Percentiles rank a stretch among this genome's conserved stretches.
phyloP scores from a whole-genome alignment of 2,329 filamentous ascomycete species.

The Raffaelea albimanens region DNA sequence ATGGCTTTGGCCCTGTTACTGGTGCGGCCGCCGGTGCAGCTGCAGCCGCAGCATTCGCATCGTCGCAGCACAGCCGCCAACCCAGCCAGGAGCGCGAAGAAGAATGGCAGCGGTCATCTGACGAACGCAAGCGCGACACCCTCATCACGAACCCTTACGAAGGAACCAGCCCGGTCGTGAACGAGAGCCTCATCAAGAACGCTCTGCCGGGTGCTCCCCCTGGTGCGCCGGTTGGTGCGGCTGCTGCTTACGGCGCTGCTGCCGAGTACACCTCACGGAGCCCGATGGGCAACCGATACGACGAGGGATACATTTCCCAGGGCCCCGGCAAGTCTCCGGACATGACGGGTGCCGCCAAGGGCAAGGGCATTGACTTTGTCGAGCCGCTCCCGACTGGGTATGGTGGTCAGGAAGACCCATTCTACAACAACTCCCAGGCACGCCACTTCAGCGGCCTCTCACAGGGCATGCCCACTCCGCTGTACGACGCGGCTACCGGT shows the following conservation, averaged over 20 bases:
- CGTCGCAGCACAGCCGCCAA: constrained; percentile 42
- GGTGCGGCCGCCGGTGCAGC: constrained; percentile 38
- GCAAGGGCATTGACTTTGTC: constrained; percentile 46
- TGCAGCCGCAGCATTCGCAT: constrained; percentile 37
- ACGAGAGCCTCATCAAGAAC: constrained; percentile 33
- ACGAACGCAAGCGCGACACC: constrained; percentile 56
- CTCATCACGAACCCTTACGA: constrained; percentile 60
- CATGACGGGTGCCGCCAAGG: constrained; percentile 34
- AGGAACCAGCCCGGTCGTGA: constrained; percentile 50
- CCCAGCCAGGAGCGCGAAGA: constrained; percentile 52
- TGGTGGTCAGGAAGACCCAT: constrained; percentile 50
- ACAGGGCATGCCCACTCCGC: constrained; percentile 78
- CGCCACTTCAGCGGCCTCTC: constrained; percentile 82
- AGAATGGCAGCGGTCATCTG: constrained; percentile 53
- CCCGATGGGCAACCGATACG: constrained; percentile 51
- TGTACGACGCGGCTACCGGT: constrained; percentile 85
- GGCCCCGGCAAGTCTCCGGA: constrained; percentile 48
- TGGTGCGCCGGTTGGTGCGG: constrained; percentile 22
- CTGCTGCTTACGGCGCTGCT: constrained; percentile 6
- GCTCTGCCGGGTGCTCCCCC: constrained; percentile 16
- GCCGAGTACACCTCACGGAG: constrained; percentile 42
- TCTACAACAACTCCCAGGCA: constrained; percentile 48
- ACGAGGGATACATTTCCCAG: constrained; percentile 89
- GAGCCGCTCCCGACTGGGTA: constrained; percentile 28
- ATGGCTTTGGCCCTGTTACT: too few relatives aligned